phyloP scores from a whole-genome alignment of 176 grass and related monocot species.

The barley (Hordeum vulgare) region DNA sequence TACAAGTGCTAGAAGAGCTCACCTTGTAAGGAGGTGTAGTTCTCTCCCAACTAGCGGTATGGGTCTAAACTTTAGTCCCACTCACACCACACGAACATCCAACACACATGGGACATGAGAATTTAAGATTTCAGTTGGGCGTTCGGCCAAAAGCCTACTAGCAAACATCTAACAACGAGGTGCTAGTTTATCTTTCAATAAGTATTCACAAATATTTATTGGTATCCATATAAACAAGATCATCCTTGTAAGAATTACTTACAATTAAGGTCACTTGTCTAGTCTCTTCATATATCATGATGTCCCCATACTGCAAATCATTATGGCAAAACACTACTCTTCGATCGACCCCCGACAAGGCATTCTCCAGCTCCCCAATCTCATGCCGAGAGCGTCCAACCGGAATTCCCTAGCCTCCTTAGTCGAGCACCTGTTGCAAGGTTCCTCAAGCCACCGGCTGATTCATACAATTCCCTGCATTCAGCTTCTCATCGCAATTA shows the following conservation, averaged over 20 bases:
- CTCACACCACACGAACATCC: too few species aligned
- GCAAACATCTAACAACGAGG: too few species aligned
- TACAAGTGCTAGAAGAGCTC: too few species aligned
- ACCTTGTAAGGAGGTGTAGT: too few species aligned
- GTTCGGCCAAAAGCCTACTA: too few species aligned
- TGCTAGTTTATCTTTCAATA: not conserved
- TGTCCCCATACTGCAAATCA: slow-evolving; percentile 92
- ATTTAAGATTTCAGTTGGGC: too few species aligned
- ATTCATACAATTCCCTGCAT: not conserved
- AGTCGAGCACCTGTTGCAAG: slow-evolving; percentile 40
- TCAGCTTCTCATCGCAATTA: not conserved
- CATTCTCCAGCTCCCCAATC: slow-evolving; percentile 47
- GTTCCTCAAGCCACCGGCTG: slow-evolving; percentile 60
- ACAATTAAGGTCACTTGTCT: slow-evolving; percentile 90
- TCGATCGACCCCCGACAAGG: slow-evolving; percentile 25
- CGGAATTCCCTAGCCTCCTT: slow-evolving; percentile 46
- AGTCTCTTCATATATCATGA: slow-evolving; percentile 90
- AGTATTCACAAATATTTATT: not conserved
- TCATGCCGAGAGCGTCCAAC: slow-evolving; percentile 55
- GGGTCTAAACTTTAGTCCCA: too few species aligned
- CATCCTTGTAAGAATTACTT: not conserved
- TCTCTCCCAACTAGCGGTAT: too few species aligned
- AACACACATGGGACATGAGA: too few species aligned
- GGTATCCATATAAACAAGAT: not conserved
- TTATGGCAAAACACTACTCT: slow-evolving; percentile 86